Conservation (phyloP, 1,284 basidiomycete species). For the Chalciporus sp. region DNA sequence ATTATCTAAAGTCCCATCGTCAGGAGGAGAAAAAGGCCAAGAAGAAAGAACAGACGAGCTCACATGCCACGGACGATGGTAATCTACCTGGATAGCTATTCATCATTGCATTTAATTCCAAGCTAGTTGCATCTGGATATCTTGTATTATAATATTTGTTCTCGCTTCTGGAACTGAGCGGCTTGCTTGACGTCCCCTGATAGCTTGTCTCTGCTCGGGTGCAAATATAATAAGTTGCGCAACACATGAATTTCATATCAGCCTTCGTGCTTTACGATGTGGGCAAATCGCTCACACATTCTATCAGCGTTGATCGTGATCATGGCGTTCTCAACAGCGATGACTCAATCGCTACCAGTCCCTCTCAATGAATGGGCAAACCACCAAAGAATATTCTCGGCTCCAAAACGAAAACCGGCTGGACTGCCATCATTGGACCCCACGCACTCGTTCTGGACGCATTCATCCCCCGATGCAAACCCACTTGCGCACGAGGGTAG, state of each 20-base stretch:
- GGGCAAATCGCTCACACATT: not conserved
- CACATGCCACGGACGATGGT: constrained; percentile 19
- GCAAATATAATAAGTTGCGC: not conserved
- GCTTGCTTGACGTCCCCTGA: not conserved
- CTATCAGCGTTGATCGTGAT: constrained; percentile 1
- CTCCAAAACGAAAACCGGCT: constrained; percentile 15
- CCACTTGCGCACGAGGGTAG: constrained; percentile 68
- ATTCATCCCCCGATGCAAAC: constrained; percentile 56
- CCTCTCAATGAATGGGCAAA: not conserved
- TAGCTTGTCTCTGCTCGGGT: too few relatives aligned
- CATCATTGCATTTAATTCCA: not conserved
- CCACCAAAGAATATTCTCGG: constrained; percentile 7
- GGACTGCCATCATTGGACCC: constrained; percentile 57
- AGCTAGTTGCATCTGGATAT: not conserved
- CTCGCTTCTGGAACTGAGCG: not conserved
- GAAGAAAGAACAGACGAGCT: constrained; percentile 1
- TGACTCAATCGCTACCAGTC: not conserved
- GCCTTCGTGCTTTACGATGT: not conserved
- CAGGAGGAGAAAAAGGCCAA: constrained; percentile 5
- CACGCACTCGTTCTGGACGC: constrained; percentile 71
- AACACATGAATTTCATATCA: not conserved
- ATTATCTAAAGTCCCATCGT: not conserved
- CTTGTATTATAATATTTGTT: not conserved
- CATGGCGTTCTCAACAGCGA: constrained; percentile 9
- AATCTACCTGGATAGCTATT: not conserved